phyloP scores from a whole-genome alignment of 2,329 filamentous ascomycete species.

The Pseudogymnoascus sp. region DNA sequence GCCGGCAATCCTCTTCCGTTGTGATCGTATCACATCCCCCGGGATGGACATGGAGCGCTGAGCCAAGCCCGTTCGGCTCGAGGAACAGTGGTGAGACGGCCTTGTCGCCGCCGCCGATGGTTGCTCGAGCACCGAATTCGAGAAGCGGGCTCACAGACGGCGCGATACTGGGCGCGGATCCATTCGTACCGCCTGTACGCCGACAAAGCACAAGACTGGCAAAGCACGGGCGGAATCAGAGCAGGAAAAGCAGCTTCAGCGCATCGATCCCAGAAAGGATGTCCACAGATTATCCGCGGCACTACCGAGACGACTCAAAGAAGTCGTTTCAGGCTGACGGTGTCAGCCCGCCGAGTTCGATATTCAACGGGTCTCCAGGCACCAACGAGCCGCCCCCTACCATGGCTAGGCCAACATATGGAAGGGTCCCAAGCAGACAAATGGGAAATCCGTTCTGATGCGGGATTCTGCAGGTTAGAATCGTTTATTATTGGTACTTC shows the following conservation, averaged over 20 bases:
- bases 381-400: neutral
- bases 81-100: slow-evolving; percentile 18
- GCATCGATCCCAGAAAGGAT: slow-evolving; percentile 3
- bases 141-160: slow-evolving; percentile 54
- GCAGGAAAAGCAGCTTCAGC: slow-evolving; percentile 24
- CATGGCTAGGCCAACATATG: neutral
- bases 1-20: slow-evolving; percentile 2
- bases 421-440: neutral
- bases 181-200: slow-evolving; percentile 46
- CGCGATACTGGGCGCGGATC: slow-evolving; percentile 48
- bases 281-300: neutral
- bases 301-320: neutral
- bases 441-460: neutral
- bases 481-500: neutral
- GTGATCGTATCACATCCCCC: neutral
- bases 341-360: neutral
- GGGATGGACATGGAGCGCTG: neutral
- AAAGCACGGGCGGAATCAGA: slow-evolving; percentile 32
- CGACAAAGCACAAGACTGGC: slow-evolving; percentile 45
- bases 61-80: slow-evolving; percentile 20
- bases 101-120: slow-evolving; percentile 34
- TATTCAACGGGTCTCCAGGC: neutral
- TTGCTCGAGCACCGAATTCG: slow-evolving; percentile 54
- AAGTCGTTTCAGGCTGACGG: neutral
- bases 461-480: neutral